Base-by-base conservation (phyloP, 352 stramenopile genomes). In the Phytopythium helicoides region DNA sequence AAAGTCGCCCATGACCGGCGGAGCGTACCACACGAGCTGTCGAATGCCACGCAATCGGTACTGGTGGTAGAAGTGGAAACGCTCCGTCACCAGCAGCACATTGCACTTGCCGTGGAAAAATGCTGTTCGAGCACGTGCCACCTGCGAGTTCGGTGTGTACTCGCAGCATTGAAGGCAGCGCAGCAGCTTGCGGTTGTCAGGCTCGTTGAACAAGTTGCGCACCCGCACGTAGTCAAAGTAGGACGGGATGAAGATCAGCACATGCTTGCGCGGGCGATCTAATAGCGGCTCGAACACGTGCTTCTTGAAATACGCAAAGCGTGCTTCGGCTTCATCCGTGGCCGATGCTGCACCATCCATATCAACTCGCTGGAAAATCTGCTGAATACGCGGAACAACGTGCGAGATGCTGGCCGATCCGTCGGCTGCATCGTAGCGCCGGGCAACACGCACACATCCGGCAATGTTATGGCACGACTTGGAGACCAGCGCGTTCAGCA, bases 151-250 rank as follows among this genome's bases (percentile, higher is more conserved):
- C 14, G 75, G 81, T 41, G 82, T 91, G 58, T 93, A 93, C 55
- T 93, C 82, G 39, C 80, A 93, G 54, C 76, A 86, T 44, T 87
- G 75, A 2, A 86, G 71, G 45, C 71, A 73, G 9, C 61, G 66
- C 37, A 93, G 86, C 42, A 93, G 55, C 58, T 89, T 87, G 54
- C 84, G 68, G 62, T 88, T 83, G 73, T 81, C 81, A 8, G 54
- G 64, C 12, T 89, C 79, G 33, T 85, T 68, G 58, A 93, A 93
- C 21, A 93, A 40, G 57, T 93, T 93, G 44, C 82, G 82, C n/a
- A 93, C 69, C 22, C 82, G 82, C n/a, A 93, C 82, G 56, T 89
- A 93, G 64, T 93, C 82, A 44, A 91, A 87, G 52, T 93, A 93
- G 3, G 82, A 93, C 26, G 82, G 82, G 42, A 93, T 73, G 52